Percentiles rank a stretch among this genome's conserved stretches.
phyloP scores from a whole-genome alignment of 768 basidiomycete genomes.

The Boletus tylopilopsis region DNA sequence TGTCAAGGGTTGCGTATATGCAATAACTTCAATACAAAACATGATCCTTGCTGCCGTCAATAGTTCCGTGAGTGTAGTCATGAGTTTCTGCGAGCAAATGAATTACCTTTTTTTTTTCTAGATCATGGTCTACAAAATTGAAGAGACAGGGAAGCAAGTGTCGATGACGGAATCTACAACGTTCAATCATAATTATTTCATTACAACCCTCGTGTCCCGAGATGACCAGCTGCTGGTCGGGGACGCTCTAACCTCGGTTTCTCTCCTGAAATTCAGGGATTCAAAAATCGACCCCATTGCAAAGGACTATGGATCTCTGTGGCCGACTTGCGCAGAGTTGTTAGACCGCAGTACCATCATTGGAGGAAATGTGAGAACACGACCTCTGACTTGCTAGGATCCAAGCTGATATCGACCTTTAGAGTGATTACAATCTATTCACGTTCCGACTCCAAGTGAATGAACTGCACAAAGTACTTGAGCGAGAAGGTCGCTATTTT shows the following conservation, averaged over 20 bases:
- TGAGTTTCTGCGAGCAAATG: not conserved
- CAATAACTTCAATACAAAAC: constrained; percentile 47
- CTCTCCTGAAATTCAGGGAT: constrained; percentile 52
- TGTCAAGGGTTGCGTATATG: constrained; percentile 77
- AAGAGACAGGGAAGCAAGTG: constrained; percentile 31
- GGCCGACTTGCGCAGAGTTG: constrained; percentile 66
- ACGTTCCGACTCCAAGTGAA: constrained; percentile 51
- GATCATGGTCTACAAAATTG: constrained; percentile 48
- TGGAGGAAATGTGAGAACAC: constrained; percentile 64
- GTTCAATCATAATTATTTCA: constrained; percentile 84
- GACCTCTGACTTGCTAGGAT: constrained; percentile 4
- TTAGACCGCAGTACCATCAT: constrained; percentile 54
- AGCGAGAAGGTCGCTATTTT: constrained; percentile 67
- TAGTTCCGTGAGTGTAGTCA: constrained; percentile 53
- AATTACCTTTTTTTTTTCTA: constrained; percentile 17
- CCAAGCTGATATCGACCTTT: constrained; percentile 8
- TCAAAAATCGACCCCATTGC: constrained; percentile 52
- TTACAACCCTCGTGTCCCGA: constrained; percentile 60
- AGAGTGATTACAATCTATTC: constrained; percentile 69
- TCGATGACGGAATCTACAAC: constrained; percentile 39
- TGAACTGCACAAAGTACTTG: constrained; percentile 45
- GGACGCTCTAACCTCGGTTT: constrained; percentile 78
- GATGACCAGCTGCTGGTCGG: constrained; percentile 61
- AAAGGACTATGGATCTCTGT: constrained; percentile 72
- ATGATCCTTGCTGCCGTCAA: constrained; percentile 70